Evolutionary conservation across 805 yeast genomes (phyloP).

Genomic region (Ogataea neopini): DNA sequence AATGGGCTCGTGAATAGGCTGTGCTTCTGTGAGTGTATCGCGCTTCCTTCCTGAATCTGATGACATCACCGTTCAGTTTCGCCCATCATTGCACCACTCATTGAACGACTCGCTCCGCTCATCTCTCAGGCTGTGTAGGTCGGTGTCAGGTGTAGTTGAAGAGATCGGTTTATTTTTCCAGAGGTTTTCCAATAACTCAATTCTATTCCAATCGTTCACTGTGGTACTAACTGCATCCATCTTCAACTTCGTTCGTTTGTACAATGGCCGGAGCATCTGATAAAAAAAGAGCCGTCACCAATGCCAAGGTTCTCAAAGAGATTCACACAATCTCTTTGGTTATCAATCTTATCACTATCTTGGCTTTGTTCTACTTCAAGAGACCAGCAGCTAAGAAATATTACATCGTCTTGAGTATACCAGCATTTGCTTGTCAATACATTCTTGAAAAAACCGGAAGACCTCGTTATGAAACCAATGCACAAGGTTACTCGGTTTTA

Average conservation of each 20-base stretch:
- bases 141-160: too few species aligned
- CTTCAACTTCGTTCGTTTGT: too few species aligned
- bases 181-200: neutral
- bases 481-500: slow-evolving; percentile 43
- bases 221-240: too few species aligned
- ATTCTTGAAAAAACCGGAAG: slow-evolving; percentile 60
- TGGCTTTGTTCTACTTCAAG: slow-evolving; percentile 38
- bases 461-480: slow-evolving; percentile 45
- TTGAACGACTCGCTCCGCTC: too few species aligned
- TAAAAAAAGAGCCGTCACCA: slow-evolving; percentile 38
- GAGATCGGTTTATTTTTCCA: too few species aligned
- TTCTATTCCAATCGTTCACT: neutral
- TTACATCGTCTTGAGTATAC: slow-evolving; percentile 43
- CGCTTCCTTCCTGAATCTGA: too few species aligned
- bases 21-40: too few species aligned
- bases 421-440: slow-evolving; percentile 47
- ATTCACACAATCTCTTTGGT: slow-evolving; percentile 37
- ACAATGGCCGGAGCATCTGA: slow-evolving; percentile 42
- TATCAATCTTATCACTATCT: slow-evolving; percentile 43
- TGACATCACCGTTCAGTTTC: too few species aligned
- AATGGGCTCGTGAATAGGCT: too few species aligned
- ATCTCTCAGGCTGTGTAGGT: too few species aligned
- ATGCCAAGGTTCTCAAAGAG: slow-evolving; percentile 32
- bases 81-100: too few species aligned
- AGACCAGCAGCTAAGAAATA: slow-evolving; percentile 50